These are phyloP conservation scores for Scutellaria barbata DNA, from an alignment of 257 asterid species.

Conservation along the genomic window DNA sequence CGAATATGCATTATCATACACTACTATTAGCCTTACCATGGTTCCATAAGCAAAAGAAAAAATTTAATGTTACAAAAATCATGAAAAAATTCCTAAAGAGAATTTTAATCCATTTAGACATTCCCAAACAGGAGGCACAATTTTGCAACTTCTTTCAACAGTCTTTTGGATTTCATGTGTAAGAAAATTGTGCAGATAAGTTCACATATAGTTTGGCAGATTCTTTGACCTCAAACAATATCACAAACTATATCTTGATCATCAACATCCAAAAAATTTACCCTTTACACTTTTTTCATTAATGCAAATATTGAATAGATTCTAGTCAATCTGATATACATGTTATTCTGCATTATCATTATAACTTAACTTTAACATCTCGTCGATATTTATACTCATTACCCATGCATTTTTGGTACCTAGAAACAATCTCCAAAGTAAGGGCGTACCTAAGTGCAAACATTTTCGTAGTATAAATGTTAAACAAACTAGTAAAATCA, in stretches of 20 bases:
- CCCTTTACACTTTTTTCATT: constrained; percentile 3
- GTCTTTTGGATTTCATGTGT: constrained; percentile 1
- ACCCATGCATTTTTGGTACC: not conserved
- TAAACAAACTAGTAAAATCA: not conserved
- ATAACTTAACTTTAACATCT: not conserved
- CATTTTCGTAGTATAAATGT: not conserved
- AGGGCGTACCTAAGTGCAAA: not conserved
- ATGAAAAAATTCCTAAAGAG: not conserved
- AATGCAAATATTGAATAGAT: not conserved
- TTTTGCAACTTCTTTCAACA: not conserved
- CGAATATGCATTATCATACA: not conserved
- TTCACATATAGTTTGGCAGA: not conserved
- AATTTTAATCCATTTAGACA: not conserved
- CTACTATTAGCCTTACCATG: not conserved
- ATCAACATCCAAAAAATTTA: constrained; percentile 1
- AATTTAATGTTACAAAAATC: not conserved
- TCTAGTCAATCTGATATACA: not conserved
- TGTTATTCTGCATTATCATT: not conserved
- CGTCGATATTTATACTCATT: not conserved
- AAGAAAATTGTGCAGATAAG: not conserved
- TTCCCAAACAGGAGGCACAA: not conserved
- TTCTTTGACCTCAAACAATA: not conserved
- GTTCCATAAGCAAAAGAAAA: not conserved
- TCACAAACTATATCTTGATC: not conserved
- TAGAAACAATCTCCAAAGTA: constrained; percentile 18